phyloP scores from a whole-genome alignment of 306 rosid genomes.

The Corylus heterophylla region DNA sequence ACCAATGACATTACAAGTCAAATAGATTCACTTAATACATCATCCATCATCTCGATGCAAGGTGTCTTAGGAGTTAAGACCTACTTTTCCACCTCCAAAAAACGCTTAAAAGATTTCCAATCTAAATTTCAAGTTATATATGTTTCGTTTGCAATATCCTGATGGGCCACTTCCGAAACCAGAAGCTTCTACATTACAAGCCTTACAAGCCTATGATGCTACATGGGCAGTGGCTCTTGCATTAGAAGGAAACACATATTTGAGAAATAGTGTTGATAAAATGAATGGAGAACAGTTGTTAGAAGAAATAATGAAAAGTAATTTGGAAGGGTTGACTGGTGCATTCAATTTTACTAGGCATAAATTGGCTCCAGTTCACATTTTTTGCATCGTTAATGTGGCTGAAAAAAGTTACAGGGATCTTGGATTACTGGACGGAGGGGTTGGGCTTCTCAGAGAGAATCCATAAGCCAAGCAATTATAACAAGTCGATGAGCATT shows the following conservation, averaged over 20 bases:
- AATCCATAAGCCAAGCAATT: not conserved
- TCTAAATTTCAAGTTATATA: not conserved
- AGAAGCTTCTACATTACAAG: not conserved
- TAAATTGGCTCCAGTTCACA: not conserved
- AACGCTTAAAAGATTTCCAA: not conserved
- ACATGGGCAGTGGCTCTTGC: not conserved
- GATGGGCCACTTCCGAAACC: not conserved
- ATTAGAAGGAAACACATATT: not conserved
- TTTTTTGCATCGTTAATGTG: not conserved
- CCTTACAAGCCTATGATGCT: conserved; percentile 9
- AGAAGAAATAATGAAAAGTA: not conserved
- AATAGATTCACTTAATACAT: not conserved
- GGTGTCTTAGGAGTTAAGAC: conserved; percentile 1
- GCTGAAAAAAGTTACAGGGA: not conserved
- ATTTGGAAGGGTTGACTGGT: not conserved
- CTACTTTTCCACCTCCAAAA: not conserved
- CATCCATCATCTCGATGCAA: conserved; percentile 1
- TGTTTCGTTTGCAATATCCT: not conserved
- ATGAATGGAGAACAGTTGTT: not conserved
- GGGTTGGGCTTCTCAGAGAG: not conserved
- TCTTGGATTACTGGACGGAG: not conserved
- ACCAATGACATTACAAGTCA: not conserved
- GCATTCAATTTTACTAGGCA: not conserved
- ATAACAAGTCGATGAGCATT: not conserved
- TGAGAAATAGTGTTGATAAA: not conserved